Conservation (phyloP, 2,329 filamentous ascomycete species). For the Cladorrhinum sp. region DNA sequence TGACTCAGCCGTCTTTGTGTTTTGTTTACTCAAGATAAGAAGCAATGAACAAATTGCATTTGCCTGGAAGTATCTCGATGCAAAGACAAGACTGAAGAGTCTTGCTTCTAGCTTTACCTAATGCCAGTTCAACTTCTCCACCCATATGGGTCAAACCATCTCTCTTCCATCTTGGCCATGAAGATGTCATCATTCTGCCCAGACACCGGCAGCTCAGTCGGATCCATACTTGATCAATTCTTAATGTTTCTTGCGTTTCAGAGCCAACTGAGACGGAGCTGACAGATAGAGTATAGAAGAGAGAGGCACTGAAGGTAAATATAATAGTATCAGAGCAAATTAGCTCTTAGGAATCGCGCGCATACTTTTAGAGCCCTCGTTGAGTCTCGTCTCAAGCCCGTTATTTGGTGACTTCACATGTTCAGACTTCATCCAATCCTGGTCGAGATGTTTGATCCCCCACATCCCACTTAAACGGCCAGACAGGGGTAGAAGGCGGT, state of each 20-base stretch:
- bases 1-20: background rate
- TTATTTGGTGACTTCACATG: background rate
- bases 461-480: background rate
- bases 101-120: background rate
- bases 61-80: background rate
- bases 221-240: background rate
- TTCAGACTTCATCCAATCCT: background rate
- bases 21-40: background rate
- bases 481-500: constrained; percentile 8
- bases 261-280: too few species aligned
- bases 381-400: background rate
- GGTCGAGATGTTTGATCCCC: background rate
- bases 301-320: too few species aligned
- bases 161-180: background rate
- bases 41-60: background rate
- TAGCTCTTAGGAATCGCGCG: too few species aligned
- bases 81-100: background rate
- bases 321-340: too few species aligned
- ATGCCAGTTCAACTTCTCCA: background rate
- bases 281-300: too few species aligned
- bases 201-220: background rate
- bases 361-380: too few species aligned
- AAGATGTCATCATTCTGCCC: background rate
- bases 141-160: background rate
- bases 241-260: too few species aligned